Evolutionary conservation across 75 land plant species (phyloP), one percentile per base, ranked within the genome.

Genomic region (Pinus taeda): DNA sequence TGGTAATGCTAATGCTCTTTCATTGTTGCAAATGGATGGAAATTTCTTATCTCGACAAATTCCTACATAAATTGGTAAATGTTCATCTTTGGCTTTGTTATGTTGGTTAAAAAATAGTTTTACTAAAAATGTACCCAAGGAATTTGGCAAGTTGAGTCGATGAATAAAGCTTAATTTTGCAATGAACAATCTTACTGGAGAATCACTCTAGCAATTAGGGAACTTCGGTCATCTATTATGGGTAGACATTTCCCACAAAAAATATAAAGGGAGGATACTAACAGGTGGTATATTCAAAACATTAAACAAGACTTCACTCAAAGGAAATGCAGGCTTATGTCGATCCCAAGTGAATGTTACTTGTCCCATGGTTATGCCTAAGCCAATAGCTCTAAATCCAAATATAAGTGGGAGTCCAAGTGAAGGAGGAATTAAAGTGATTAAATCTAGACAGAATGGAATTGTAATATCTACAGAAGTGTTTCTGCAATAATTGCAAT

Each of bases 391-490:
- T 53, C 85, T 96, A 15, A 91, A 96, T 78, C 99, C 99, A 1
- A 92, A 96, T 69, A 21, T 59, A 24, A 79, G 88, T 20, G 76
- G 83, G 6, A 74, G 79, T 62, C 73, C 83, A 21, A 18, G 70
- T 22, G 21, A 18, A 17, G 37, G 73, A 15, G 74, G 77, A 11
- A 6, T 76, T 63, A 63, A 62, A 45, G 59, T 84, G 18, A 13
- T 73, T 39, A 71, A 83, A 58, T 22, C 69, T 37, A 86, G 77
- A 24, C 89, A 82, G 42, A 89, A 81, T 60, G 85, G 83, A 60
- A 94, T 94, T 79, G 97, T 97, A 49, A 96, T 96, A 75, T 92
- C 93, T 42, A n/a, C n/a, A n/a, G n/a, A n/a, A n/a, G n/a, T n/a
- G n/a, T n/a, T n/a, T n/a, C n/a, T n/a, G n/a, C n/a, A n/a, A n/a